Evolutionary conservation across 2,329 filamentous ascomycete species (phyloP).

Genomic region (Talaromyces islandicus): DNA sequence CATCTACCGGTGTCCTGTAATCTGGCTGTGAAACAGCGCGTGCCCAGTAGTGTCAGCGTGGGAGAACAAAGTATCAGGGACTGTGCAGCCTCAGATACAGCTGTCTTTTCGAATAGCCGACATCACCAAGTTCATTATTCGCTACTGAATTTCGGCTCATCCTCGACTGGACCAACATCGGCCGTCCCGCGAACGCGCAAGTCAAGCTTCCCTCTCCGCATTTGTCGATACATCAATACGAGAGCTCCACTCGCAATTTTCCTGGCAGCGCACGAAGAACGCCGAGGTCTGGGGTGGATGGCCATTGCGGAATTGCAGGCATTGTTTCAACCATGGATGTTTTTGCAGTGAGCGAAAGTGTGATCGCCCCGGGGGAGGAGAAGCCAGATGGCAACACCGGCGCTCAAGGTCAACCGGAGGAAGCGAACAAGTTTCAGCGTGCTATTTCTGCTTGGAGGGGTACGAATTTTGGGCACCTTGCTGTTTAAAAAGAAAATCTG

Average conservation of each 20-base stretch:
- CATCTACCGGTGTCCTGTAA: neutral
- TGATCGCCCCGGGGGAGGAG: slow-evolving; percentile 24
- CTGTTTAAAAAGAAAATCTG: neutral
- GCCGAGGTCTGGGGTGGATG: neutral
- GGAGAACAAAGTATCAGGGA: neutral
- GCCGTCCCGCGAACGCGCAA: slow-evolving; percentile 23
- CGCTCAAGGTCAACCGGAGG: slow-evolving; percentile 40
- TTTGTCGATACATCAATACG: slow-evolving; percentile 4
- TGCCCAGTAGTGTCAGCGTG: neutral
- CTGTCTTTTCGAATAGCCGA: neutral
- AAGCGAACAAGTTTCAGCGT: slow-evolving; percentile 90
- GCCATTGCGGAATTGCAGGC: neutral
- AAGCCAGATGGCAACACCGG: slow-evolving; percentile 21
- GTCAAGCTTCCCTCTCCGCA: slow-evolving; percentile 13
- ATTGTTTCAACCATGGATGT: slow-evolving; percentile 32
- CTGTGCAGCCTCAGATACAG: neutral
- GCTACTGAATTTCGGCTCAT: neutral
- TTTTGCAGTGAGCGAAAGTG: slow-evolving; percentile 36
- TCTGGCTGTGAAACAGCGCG: neutral
- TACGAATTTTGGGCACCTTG: slow-evolving; percentile 39
- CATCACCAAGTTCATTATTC: neutral
- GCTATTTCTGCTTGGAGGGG: slow-evolving; percentile 96
- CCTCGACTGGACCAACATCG: slow-evolving; percentile 25
- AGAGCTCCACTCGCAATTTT: neutral
- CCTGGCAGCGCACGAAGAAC: neutral